Evolutionary conservation across 2,329 filamentous ascomycete genomes (phyloP).

Genomic region (Ascosphaera aggregata): DNA sequence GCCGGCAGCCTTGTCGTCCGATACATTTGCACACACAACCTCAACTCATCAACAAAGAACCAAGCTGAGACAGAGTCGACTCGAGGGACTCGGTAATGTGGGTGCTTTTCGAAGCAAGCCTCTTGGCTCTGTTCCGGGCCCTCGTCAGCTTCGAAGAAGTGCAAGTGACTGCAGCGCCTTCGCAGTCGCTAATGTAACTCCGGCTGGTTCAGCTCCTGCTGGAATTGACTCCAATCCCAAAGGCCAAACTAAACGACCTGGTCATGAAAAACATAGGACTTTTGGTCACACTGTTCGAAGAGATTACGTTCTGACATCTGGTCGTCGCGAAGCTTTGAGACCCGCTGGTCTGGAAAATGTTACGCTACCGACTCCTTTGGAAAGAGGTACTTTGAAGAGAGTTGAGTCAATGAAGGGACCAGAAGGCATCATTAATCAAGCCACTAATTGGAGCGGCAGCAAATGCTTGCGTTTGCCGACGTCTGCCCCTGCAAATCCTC

Average conservation of each 20-base stretch:
- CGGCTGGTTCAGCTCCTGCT: neutral
- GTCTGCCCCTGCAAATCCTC: neutral
- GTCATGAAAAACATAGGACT: neutral
- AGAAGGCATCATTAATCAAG: too few species aligned
- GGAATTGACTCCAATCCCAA: neutral
- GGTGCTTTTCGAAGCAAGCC: neutral
- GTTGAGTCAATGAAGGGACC: neutral
- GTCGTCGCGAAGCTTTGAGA: slow-evolving; percentile 1
- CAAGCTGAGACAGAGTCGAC: neutral
- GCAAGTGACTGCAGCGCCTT: neutral
- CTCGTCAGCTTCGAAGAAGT: neutral
- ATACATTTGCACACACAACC: neutral
- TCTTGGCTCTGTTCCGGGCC: neutral
- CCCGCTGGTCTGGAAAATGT: slow-evolving; percentile 1
- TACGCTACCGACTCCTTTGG: neutral
- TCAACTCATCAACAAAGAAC: neutral
- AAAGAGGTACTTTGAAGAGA: neutral
- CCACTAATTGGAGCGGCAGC: neutral
- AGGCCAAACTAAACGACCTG: neutral
- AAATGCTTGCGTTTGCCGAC: neutral
- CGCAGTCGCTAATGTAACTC: neutral
- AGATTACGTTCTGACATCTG: neutral
- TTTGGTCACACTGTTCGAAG: neutral
- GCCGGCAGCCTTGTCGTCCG: neutral
- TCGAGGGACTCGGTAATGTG: neutral